Evolutionary conservation across 2,329 filamentous ascomycete species (phyloP).

Genomic region (Talaromyces rugulosus): DNA sequence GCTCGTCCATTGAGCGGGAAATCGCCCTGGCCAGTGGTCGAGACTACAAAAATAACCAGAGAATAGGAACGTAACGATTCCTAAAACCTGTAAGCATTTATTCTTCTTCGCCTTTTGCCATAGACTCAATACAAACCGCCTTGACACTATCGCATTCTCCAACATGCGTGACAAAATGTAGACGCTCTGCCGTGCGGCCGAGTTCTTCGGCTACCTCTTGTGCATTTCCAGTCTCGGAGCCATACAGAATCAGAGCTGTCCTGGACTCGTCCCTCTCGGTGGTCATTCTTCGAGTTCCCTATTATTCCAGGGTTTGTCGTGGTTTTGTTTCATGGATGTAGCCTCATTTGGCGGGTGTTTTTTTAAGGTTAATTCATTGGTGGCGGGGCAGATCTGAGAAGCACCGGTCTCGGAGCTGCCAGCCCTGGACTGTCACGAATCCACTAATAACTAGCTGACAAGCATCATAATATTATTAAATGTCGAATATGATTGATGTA

Average conservation of each 20-base stretch:
- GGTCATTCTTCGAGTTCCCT: conserved; percentile 20
- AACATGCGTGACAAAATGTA: conserved; percentile 73
- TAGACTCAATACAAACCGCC: conserved; percentile 51
- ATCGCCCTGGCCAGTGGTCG: conserved; percentile 93
- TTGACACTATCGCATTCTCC: conserved; percentile 72
- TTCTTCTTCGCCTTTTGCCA: background rate
- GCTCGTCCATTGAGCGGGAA: conserved; percentile 74
- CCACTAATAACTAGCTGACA: background rate
- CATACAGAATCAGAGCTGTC: conserved; percentile 74
- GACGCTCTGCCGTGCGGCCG: conserved; percentile 66
- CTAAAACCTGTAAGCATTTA: conserved; percentile 17
- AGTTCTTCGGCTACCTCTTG: conserved; percentile 88
- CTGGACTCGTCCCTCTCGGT: conserved; percentile 21
- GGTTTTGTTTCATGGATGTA: background rate
- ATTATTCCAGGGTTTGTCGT: background rate
- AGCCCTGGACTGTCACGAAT: background rate
- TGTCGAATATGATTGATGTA: background rate
- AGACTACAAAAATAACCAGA: conserved; percentile 67
- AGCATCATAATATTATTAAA: background rate
- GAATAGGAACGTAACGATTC: conserved; percentile 32
- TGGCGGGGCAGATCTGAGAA: background rate
- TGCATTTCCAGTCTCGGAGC: conserved; percentile 90
- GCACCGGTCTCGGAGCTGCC: conserved; percentile 9
- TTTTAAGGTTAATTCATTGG: background rate
- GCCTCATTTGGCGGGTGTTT: background rate